These are phyloP conservation scores for Marsdenia floribunda DNA, from an alignment of 257 asterid species.

Conservation along the genomic window DNA sequence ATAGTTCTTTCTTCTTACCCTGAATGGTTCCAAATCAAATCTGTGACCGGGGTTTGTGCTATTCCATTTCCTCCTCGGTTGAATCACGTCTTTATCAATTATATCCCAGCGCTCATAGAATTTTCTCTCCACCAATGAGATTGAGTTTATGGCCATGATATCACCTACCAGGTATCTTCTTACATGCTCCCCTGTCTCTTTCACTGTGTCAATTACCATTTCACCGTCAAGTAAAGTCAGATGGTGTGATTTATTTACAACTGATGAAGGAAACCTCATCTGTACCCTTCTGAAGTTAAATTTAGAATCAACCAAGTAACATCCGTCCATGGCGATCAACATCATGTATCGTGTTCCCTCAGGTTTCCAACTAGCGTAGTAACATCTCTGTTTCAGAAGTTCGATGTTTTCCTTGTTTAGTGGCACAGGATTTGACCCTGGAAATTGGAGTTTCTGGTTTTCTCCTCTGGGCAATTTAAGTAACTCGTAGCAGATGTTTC, in stretches of 20 bases:
- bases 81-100: slow-evolving; percentile 78
- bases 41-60: slow-evolving; percentile 52
- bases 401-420: slow-evolving; percentile 77
- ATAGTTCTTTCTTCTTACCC: slow-evolving; percentile 87
- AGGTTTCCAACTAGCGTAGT: slow-evolving; percentile 94
- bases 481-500: slow-evolving; percentile 59
- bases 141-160: slow-evolving; percentile 71
- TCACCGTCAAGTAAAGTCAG: slow-evolving; percentile 89
- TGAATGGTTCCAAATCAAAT: slow-evolving; percentile 83
- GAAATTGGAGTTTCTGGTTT: slow-evolving; percentile 47
- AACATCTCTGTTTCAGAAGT: slow-evolving; percentile 64
- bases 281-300: slow-evolving; percentile 80
- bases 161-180: slow-evolving; percentile 86
- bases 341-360: slow-evolving; percentile 93
- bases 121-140: slow-evolving; percentile 65
- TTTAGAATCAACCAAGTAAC: slow-evolving; percentile 73
- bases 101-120: slow-evolving; percentile 80
- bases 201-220: slow-evolving; percentile 74
- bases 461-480: slow-evolving; percentile 63
- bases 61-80: slow-evolving; percentile 66
- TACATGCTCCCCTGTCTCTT: slow-evolving; percentile 54
- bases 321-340: slow-evolving; percentile 80
- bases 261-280: slow-evolving; percentile 86
- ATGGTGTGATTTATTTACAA: slow-evolving; percentile 54
- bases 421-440: slow-evolving; percentile 86